phyloP scores from a whole-genome alignment of 1,284 basidiomycete genomes.

The Takashimella tepidaria region DNA sequence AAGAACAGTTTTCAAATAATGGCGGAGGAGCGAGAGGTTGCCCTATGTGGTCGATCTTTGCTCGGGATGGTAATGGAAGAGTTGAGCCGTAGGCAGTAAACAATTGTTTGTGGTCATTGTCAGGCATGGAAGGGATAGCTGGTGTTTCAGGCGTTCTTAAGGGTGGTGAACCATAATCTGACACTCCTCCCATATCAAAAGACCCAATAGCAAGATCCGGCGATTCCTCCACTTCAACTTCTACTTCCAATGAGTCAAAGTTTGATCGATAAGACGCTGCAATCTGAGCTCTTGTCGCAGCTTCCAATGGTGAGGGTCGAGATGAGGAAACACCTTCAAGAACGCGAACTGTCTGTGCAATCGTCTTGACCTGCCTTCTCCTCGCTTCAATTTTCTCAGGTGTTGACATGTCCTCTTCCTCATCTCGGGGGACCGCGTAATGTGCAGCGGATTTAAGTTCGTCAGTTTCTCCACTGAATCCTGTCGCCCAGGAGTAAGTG shows the following conservation, averaged over 20 bases:
- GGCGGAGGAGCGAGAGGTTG: neutral
- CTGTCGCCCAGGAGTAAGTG: conserved; percentile 35
- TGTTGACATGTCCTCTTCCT: neutral
- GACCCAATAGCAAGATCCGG: no score
- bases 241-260: neutral
- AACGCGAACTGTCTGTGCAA: neutral
- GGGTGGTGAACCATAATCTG: neutral
- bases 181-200: neutral
- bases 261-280: neutral
- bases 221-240: neutral
- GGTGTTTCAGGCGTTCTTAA: neutral
- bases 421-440: conserved; percentile 10
- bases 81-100: no score
- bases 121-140: neutral
- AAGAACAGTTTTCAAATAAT: neutral
- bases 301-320: neutral
- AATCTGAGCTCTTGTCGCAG: neutral
- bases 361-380: neutral
- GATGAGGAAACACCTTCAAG: neutral
- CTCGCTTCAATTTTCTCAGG: neutral
- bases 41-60: neutral
- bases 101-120: neutral
- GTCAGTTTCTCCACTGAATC: conserved; percentile 32
- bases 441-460: conserved; percentile 30
- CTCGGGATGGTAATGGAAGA: no score